Base-by-base conservation (phyloP, 441 rosid species). In the Adansonia gregorii region DNA sequence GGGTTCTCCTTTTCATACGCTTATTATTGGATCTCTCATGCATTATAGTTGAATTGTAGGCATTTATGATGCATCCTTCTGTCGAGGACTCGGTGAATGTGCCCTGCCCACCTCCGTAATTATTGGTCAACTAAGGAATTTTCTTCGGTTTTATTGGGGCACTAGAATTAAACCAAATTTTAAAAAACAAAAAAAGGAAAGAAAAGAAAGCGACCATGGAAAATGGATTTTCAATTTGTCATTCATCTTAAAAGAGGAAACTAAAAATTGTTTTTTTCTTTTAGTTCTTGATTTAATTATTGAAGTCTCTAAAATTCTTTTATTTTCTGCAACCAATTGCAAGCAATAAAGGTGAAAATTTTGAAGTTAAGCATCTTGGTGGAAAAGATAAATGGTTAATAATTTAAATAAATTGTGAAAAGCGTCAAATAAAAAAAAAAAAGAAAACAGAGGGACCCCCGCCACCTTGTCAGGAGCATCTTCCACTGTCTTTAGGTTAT, bases 1-100 rank as follows among this genome's bases (percentile, higher is more conserved):
- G 72, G 83, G 67, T 78, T 61, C 76, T 69, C 55, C 43, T 22
- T 67, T 46, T 9, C 39, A n/a, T n/a, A 12, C 14, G 19, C 24
- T 52, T 51, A 49, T 75, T 79, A 67, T 82, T 64, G 75, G 73
- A 65, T 22, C 39, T 24, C 8, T 46, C 43, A 6, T 69, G 56
- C 11, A 8, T 48, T 35, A 35, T 35, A 67, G 43, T 22, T 49
- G 59, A 35, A 35, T 35, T 69, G 12, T 0, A 24, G 24, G 19
- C 3, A 2, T 35, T 35, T 35, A 3, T 35, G 35, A 12, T 17
- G 71, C 19, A 67, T 43, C 8, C 27, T 11, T 20, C 19, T 8
- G 22, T 20, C 17, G 10, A 46, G 12, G 73, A 68, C 11, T 72
- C 6, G 31, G 19, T 56, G 52, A 17, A 20, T 58, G 65, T 35